These are phyloP conservation scores for Mytilinidion resinicola DNA, from an alignment of 495 filamentous ascomycete species.

Conservation along the genomic window DNA sequence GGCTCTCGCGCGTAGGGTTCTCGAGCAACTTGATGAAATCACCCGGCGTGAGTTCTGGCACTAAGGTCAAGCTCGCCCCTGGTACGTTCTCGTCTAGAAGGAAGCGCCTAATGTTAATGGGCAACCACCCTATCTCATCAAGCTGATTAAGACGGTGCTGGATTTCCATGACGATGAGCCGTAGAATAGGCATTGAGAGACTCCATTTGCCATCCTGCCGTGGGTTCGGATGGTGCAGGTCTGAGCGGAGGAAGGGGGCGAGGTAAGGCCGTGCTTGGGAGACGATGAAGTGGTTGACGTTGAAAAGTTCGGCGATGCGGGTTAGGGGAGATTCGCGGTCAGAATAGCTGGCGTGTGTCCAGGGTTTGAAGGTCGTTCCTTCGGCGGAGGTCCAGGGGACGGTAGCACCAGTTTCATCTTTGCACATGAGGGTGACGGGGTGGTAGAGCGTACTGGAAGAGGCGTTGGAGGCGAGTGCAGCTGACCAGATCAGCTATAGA, in stretches of 20 bases:
- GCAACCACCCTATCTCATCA: slow-evolving; percentile 68
- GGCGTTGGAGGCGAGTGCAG: slow-evolving; percentile 85
- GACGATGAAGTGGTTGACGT: slow-evolving; percentile 84
- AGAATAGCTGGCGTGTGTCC: slow-evolving; percentile 60
- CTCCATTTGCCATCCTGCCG: slow-evolving; percentile 52
- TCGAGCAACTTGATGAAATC: slow-evolving; percentile 76
- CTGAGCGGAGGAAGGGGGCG: slow-evolving; percentile 76
- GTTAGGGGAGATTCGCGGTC: slow-evolving; percentile 75
- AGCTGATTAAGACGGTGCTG: slow-evolving; percentile 78
- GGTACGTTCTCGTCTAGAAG: slow-evolving; percentile 85
- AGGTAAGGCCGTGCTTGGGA: slow-evolving; percentile 73
- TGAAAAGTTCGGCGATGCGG: slow-evolving; percentile 86
- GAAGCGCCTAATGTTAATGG: slow-evolving; percentile 62
- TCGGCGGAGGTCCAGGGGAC: slow-evolving; percentile 69
- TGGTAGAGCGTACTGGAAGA: slow-evolving; percentile 56
- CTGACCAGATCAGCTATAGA: slow-evolving; percentile 77
- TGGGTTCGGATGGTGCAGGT: slow-evolving; percentile 68
- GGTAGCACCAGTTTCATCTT: slow-evolving; percentile 70
- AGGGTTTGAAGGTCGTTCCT: slow-evolving; percentile 61
- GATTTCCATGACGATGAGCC: slow-evolving; percentile 66
- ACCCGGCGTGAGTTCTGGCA: slow-evolving; percentile 64
- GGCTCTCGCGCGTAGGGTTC: slow-evolving; percentile 64
- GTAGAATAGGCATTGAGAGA: slow-evolving; percentile 56
- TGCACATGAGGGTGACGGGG: slow-evolving; percentile 71
- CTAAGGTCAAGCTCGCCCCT: slow-evolving; percentile 70